A percentile compares a stretch with the other conserved stretches of the same genome.
phyloP scores from a whole-genome alignment of 352 stramenopile genomes.

The Phytopythium boreale region DNA sequence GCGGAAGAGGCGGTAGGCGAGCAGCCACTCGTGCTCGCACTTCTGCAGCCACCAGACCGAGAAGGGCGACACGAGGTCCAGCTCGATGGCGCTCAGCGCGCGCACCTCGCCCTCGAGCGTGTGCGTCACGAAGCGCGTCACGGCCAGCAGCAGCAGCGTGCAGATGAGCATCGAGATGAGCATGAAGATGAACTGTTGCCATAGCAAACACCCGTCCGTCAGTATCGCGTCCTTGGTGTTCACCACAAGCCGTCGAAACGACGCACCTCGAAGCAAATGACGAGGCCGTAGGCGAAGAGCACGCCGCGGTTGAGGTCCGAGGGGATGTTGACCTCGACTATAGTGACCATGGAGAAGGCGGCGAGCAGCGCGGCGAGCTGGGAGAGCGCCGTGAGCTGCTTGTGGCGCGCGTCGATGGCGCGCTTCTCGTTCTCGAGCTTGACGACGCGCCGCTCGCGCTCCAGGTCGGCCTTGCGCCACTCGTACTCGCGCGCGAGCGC shows the following conservation, averaged over 20 bases:
- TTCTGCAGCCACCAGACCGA: conserved; percentile 61
- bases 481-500: conserved; percentile 55
- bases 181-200: conserved; percentile 66
- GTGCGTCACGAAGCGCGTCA: conserved; percentile 76
- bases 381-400: conserved; percentile 60
- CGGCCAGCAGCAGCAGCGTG: conserved; percentile 63
- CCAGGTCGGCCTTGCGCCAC: conserved; percentile 68
- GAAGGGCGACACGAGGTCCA: conserved; percentile 72
- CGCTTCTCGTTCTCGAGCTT: conserved; percentile 83
- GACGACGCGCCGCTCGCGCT: conserved; percentile 60
- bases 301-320: conserved; percentile 41
- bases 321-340: conserved; percentile 66
- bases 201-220: neutral
- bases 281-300: conserved; percentile 54
- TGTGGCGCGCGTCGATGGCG: conserved; percentile 63
- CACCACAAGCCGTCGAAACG: too few relatives aligned
- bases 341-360: conserved; percentile 71
- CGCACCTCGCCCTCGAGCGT: conserved; percentile 72
- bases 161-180: conserved; percentile 68
- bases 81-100: conserved; percentile 40
- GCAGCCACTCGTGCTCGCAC: conserved; percentile 73
- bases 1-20: conserved; percentile 70
- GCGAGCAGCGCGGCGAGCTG: conserved; percentile 65
- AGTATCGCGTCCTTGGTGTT: neutral
- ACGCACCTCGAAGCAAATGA: conserved; percentile 48